A percentile compares a stretch with the other conserved stretches of the same genome.
These are phyloP conservation scores for Cryptococcus hybrid DNA, from an alignment of 1,284 basidiomycete genomes.

Conservation along the genomic window DNA sequence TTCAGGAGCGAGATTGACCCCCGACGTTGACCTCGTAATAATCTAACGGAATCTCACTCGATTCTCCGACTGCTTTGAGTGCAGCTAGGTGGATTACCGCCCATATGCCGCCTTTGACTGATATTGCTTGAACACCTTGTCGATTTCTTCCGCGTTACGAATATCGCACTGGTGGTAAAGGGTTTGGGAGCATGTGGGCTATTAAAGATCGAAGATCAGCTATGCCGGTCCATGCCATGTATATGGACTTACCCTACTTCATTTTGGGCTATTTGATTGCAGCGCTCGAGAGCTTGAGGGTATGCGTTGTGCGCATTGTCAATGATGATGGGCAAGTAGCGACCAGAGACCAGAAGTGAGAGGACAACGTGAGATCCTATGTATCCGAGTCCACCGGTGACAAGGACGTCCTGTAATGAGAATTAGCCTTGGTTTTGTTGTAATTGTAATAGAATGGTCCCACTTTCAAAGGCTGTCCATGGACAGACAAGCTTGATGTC, in stretches of 20 bases:
- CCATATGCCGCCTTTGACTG: slow-evolving; percentile 77
- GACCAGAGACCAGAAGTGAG: slow-evolving; percentile 76
- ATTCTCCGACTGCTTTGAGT: slow-evolving; percentile 97
- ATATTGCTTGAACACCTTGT: slow-evolving; percentile 75
- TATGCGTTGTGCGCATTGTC: slow-evolving; percentile 93
- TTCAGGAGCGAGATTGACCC: background rate
- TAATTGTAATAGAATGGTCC: too few species aligned
- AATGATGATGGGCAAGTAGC: slow-evolving; percentile 87
- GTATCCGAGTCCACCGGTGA: slow-evolving; percentile 49
- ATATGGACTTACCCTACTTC: slow-evolving; percentile 46
- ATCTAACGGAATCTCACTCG: slow-evolving; percentile 83
- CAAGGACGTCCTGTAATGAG: slow-evolving; percentile 37
- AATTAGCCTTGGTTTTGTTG: too few species aligned
- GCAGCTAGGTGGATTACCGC: slow-evolving; percentile 96
- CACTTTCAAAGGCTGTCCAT: too few species aligned
- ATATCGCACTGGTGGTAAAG: slow-evolving; percentile 64
- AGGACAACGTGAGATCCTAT: slow-evolving; percentile 89
- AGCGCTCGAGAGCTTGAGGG: slow-evolving; percentile 65
- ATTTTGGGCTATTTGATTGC: slow-evolving; percentile 75
- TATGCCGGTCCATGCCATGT: background rate
- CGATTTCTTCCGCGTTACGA: slow-evolving; percentile 66
- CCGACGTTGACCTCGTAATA: slow-evolving; percentile 63
- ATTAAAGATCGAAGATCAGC: background rate
- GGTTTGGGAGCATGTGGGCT: slow-evolving; percentile 51
- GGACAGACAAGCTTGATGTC: too few species aligned